phyloP scores from a whole-genome alignment of 2,329 filamentous ascomycete species.

The Arthroderma sp. region DNA sequence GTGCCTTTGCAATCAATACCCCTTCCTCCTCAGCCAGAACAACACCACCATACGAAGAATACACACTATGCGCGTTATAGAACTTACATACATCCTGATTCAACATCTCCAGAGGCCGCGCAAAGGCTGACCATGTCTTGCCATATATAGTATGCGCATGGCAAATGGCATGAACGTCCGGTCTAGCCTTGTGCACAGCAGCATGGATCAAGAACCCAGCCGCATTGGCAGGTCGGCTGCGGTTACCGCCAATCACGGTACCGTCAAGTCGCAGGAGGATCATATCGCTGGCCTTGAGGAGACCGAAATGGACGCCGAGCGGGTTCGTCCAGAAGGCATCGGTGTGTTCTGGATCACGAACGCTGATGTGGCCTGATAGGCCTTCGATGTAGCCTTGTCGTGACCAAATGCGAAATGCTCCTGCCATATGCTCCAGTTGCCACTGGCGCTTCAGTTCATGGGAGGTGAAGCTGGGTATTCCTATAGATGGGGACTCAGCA shows the following conservation, averaged over 20 bases:
- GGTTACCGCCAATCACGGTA: slow-evolving; percentile 10
- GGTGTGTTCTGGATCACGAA: slow-evolving; percentile 16
- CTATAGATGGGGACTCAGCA: neutral
- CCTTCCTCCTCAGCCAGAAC: slow-evolving; percentile 55
- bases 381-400: slow-evolving; percentile 38
- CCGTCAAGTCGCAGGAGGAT: slow-evolving; percentile 36
- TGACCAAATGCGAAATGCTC: slow-evolving; percentile 40
- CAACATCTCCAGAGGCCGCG: slow-evolving; percentile 33
- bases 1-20: slow-evolving; percentile 47
- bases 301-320: slow-evolving; percentile 35
- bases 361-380: slow-evolving; percentile 38
- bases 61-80: slow-evolving; percentile 53
- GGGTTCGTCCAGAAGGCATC: slow-evolving; percentile 26
- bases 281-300: slow-evolving; percentile 34
- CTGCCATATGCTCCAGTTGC: slow-evolving; percentile 35
- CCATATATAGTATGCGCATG: slow-evolving; percentile 39
- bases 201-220: slow-evolving; percentile 39
- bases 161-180: slow-evolving; percentile 36
- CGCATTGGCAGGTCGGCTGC: slow-evolving; percentile 32
- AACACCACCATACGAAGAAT: slow-evolving; percentile 52
- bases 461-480: slow-evolving; percentile 22
- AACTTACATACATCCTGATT: slow-evolving; percentile 47
- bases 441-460: slow-evolving; percentile 27
- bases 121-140: slow-evolving; percentile 35
- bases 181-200: slow-evolving; percentile 43